phyloP scores from a whole-genome alignment of 176 grass and related monocot genomes.

The Eragrostis nindensis region DNA sequence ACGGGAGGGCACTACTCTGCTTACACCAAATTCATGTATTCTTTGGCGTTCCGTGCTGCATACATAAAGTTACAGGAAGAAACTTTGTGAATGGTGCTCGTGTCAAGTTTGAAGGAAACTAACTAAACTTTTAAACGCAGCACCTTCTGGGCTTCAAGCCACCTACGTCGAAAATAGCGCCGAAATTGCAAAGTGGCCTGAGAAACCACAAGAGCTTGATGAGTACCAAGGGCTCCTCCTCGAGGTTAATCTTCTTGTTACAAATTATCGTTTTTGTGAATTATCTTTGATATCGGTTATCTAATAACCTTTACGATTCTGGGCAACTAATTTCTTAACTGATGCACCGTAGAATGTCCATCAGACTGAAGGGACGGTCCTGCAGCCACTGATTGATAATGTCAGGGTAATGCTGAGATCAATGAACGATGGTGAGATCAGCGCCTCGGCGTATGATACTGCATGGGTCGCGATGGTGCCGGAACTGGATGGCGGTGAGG shows the following conservation, averaged over 20 bases:
- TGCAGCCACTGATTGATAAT: conserved; percentile 39
- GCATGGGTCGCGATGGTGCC: conserved; percentile 59
- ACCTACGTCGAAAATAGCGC: background rate
- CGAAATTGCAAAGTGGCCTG: conserved; percentile 11
- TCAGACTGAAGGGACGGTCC: background rate
- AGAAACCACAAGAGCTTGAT: conserved; percentile 16
- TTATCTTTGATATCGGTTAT: background rate
- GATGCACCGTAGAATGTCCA: background rate
- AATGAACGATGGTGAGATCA: conserved; percentile 48
- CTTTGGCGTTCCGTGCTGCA: background rate
- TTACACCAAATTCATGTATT: background rate
- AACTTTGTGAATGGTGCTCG: background rate
- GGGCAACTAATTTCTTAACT: background rate
- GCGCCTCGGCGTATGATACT: conserved; percentile 43
- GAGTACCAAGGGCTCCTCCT: background rate
- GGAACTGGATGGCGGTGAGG: conserved; percentile 9
- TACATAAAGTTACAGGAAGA: background rate
- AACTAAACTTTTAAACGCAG: background rate
- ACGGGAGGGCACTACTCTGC: background rate
- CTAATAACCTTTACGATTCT: background rate
- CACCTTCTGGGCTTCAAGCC: conserved; percentile 15
- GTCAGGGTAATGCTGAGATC: conserved; percentile 44
- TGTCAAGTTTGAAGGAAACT: background rate
- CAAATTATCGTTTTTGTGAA: background rate
- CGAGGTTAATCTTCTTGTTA: background rate